A percentile compares a stretch with the other conserved stretches of the same genome.
Conservation (phyloP, 345 rosid species). For the Physaria fendleri region DNA sequence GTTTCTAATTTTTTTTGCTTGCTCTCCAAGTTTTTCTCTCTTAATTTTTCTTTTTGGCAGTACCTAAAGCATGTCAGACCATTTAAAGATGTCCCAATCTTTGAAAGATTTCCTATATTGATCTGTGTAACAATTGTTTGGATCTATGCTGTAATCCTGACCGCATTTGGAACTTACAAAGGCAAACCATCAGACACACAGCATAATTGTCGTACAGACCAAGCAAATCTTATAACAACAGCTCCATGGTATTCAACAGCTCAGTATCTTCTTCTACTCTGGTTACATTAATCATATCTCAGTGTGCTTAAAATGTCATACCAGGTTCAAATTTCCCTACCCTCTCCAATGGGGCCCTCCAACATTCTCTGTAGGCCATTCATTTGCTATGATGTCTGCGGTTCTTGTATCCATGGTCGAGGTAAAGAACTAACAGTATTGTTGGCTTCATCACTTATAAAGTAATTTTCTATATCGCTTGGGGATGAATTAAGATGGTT, state of each 20-base stretch:
- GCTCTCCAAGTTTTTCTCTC: not conserved
- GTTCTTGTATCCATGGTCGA: slow-evolving; percentile 91
- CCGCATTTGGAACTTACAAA: slow-evolving; percentile 85
- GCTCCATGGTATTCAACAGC: slow-evolving; percentile 72
- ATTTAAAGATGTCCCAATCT: slow-evolving; percentile 47
- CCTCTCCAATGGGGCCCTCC: slow-evolving; percentile 99
- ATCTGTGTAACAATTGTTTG: slow-evolving; percentile 64
- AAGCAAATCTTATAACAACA: slow-evolving; percentile 70
- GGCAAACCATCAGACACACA: slow-evolving; percentile 52
- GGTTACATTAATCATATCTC: not conserved
- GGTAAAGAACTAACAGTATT: slow-evolving; percentile 40
- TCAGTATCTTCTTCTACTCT: not conserved
- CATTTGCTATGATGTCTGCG: slow-evolving; percentile 92
- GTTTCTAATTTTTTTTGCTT: not conserved
- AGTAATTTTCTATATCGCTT: not conserved
- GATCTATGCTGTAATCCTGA: slow-evolving; percentile 79
- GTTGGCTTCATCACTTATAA: not conserved
- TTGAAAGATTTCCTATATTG: slow-evolving; percentile 77
- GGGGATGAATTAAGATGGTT: not conserved
- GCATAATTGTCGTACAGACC: slow-evolving; percentile 75
- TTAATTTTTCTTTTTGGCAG: slow-evolving; percentile 35
- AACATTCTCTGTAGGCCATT: slow-evolving; percentile 87
- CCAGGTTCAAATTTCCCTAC: slow-evolving; percentile 89
- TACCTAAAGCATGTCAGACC: slow-evolving; percentile 74
- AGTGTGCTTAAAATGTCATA: not conserved